Conservation (phyloP, 2,329 filamentous ascomycete genomes). For the Blastomyces gilchristii region DNA sequence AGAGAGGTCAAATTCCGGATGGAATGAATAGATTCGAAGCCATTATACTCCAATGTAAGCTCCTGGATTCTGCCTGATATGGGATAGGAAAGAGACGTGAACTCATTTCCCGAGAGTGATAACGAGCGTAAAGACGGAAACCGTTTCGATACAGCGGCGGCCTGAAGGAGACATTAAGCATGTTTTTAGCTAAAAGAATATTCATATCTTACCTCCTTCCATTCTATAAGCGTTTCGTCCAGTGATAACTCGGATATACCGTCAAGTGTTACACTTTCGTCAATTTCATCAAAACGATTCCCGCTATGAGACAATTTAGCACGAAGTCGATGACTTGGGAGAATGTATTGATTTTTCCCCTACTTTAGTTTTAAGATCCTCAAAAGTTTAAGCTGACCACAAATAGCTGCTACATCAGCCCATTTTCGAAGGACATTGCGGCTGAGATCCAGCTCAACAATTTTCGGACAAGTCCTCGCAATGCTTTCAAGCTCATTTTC, state of each 20-base stretch:
- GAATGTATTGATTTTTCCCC: conserved; percentile 21
- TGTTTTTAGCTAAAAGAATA: background rate
- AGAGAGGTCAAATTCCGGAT: conserved; percentile 45
- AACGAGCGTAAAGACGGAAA: conserved; percentile 29
- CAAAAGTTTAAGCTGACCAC: conserved; percentile 56
- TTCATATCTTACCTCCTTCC: conserved; percentile 49
- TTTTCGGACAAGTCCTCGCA: conserved; percentile 44
- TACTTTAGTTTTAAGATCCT: conserved; percentile 62
- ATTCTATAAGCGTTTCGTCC: conserved; percentile 56
- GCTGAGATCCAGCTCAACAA: conserved; percentile 70
- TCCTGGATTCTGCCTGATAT: conserved; percentile 32
- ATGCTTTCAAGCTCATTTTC: conserved; percentile 42
- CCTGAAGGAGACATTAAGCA: conserved; percentile 19
- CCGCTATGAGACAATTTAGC: conserved; percentile 44
- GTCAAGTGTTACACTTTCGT: conserved; percentile 35
- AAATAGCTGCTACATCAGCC: conserved; percentile 59
- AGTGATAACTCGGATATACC: conserved; percentile 52
- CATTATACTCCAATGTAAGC: conserved; percentile 42
- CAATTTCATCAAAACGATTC: conserved; percentile 51
- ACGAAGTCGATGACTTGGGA: conserved; percentile 7
- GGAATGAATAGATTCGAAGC: conserved; percentile 28
- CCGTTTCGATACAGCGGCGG: conserved; percentile 25
- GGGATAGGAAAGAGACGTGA: conserved; percentile 23
- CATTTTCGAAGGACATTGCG: conserved; percentile 67
- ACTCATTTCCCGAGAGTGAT: conserved; percentile 28